Percentiles rank a stretch among this genome's conserved stretches.
Evolutionary conservation across 2,329 filamentous ascomycete genomes (phyloP).

Genomic region (Exophiala alcalophila): DNA sequence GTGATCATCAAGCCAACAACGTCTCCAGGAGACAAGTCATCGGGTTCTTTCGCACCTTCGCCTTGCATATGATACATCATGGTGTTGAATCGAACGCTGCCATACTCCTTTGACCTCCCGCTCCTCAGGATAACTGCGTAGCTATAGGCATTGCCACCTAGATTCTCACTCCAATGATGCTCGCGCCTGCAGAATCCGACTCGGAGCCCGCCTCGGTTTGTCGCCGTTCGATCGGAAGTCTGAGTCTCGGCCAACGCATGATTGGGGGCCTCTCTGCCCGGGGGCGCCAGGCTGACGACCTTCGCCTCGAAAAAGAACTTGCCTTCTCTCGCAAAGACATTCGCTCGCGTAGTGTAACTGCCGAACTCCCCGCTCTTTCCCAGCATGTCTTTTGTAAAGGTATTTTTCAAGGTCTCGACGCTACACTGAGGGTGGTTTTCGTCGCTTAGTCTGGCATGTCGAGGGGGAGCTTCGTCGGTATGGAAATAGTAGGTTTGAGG

Average conservation of each 20-base stretch:
- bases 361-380: constrained; percentile 75
- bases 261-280: constrained; percentile 57
- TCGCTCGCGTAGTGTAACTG: constrained; percentile 83
- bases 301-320: constrained; percentile 94
- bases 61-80: constrained; percentile 94
- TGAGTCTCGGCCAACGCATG: constrained; percentile 28
- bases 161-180: constrained; percentile 30
- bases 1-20: constrained; percentile 92
- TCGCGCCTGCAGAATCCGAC: constrained; percentile 49
- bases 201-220: constrained; percentile 45
- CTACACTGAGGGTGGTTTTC: constrained; percentile 60
- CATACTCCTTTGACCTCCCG: constrained; percentile 42
- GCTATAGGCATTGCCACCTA: constrained; percentile 30
- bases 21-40: constrained; percentile 82
- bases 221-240: constrained; percentile 24
- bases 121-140: constrained; percentile 28
- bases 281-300: constrained; percentile 56
- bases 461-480: constrained; percentile 74
- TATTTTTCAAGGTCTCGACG: constrained; percentile 74
- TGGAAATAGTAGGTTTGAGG: constrained; percentile 30
- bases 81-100: constrained; percentile 77
- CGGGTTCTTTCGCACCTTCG: constrained; percentile 80
- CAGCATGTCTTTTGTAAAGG: constrained; percentile 68
- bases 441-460: constrained; percentile 80
- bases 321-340: constrained; percentile 85